Percentiles rank a stretch among this genome's conserved stretches.
Conservation (phyloP, 495 filamentous ascomycete species). For the Parathielavia appendiculata region DNA sequence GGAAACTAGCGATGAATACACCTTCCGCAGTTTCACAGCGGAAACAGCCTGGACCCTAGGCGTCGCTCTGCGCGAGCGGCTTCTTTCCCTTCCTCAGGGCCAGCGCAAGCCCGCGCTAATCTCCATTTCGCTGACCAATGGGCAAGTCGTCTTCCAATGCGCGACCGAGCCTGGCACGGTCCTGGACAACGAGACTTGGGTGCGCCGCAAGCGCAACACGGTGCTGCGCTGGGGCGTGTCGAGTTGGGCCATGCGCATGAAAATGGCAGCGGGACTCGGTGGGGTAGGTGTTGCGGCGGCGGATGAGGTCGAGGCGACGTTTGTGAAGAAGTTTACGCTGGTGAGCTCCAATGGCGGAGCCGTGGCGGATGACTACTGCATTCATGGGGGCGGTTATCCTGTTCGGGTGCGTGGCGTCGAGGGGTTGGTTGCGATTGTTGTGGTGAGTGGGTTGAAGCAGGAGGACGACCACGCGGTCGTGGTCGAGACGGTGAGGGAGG, state of each 20-base stretch:
- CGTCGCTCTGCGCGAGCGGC: neutral
- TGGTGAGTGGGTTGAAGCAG: slow-evolving; percentile 71
- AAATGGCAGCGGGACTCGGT: slow-evolving; percentile 26
- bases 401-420: slow-evolving; percentile 65
- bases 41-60: slow-evolving; percentile 3
- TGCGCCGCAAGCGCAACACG: slow-evolving; percentile 52
- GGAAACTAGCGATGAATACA: slow-evolving; percentile 4
- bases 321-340: slow-evolving; percentile 3
- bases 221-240: slow-evolving; percentile 59
- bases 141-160: slow-evolving; percentile 49
- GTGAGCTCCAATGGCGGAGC: slow-evolving; percentile 1
- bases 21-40: slow-evolving; percentile 4
- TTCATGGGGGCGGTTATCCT: slow-evolving; percentile 70
- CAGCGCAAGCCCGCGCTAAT: slow-evolving; percentile 5
- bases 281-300: slow-evolving; percentile 12
- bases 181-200: slow-evolving; percentile 60
- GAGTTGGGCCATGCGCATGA: slow-evolving; percentile 8
- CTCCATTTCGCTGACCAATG: slow-evolving; percentile 1
- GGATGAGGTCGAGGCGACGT: slow-evolving; percentile 17
- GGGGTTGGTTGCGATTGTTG: slow-evolving; percentile 65
- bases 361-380: slow-evolving; percentile 48
- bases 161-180: slow-evolving; percentile 48
- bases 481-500: slow-evolving; percentile 40
- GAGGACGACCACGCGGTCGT: slow-evolving; percentile 73
- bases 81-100: neutral